phyloP scores from a whole-genome alignment of 116 monocot genomes.

The Dioscorea cayenensis region DNA sequence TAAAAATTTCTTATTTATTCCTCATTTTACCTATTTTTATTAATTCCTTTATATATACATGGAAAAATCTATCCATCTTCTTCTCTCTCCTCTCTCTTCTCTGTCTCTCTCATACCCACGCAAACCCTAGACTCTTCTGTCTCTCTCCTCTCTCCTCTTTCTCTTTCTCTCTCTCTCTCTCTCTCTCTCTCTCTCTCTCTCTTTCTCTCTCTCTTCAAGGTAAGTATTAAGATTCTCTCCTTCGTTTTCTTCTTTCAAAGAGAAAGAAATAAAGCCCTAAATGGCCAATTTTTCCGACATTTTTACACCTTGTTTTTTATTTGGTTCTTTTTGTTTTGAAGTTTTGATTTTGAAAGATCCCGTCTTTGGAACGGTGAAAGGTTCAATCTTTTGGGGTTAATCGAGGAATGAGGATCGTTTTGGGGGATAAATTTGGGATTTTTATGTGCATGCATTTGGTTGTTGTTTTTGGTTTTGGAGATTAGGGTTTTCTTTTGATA shows the following conservation, averaged over 20 bases:
- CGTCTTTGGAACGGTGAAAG: neutral
- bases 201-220: neutral
- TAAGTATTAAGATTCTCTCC: neutral
- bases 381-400: neutral
- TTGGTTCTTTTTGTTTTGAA: neutral
- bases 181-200: neutral
- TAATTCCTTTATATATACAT: neutral
- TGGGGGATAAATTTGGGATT: neutral
- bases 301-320: neutral
- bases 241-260: neutral
- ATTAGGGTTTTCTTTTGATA: neutral
- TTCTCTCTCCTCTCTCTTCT: slow-evolving; percentile 3
- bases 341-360: slow-evolving; percentile 1
- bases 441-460: neutral
- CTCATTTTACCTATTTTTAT: no score
- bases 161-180: neutral
- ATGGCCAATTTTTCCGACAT: neutral
- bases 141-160: neutral
- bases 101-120: slow-evolving; percentile 1
- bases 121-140: neutral
- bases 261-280: neutral
- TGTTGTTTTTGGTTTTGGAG: neutral
- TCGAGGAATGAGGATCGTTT: neutral
- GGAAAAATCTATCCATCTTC: neutral
- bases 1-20: no score